Base-by-base conservation (phyloP, 352 stramenopile genomes). In the Globisporangium nunn region DNA sequence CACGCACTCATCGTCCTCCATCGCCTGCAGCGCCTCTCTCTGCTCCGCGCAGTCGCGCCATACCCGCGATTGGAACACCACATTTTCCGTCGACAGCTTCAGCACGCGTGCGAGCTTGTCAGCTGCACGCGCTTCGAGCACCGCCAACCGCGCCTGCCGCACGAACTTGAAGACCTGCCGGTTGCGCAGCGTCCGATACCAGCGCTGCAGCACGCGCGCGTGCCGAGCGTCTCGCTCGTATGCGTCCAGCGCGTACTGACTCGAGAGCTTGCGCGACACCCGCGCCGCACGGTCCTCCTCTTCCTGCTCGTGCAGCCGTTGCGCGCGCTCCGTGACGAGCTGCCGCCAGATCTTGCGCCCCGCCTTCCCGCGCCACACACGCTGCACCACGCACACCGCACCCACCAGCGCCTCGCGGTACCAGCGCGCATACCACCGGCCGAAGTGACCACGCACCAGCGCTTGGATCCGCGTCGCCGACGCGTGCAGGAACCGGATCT, bases 61-160 rank as follows among this genome's bases (percentile, higher is more conserved):
- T 15, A 90, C 78, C 6, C 67, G 67, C 41, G 82, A 76, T 47
- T 88, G 82, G 56, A 88, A 92, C 12, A 87, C 58, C 23, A 85
- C 72, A 56, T 67, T 73, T 23, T 62, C 64, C 15, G 61, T 72
- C 46, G 68, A 65, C 54, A 66, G 67, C 8, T 54, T 56, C 35
- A 75, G 67, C 44, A 71, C 58, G 1, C 52, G 43, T 0, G 35
- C 37, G 4, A 89, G 52, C 43, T 78, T 85, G 3, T 71, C 64
- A 11, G 59, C 40, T 6, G 72, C 82, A 31, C 63, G 54, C 0
- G 28, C 44, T 10, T 67, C 62, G 5, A 70, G 58, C 44, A 62
- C 52, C 28, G 44, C 59, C 7, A 51, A 52, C 12, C 65, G 74
- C 1, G 50, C 56, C 0, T 82, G 66, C 0, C 56, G 54, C 35